Conservation (phyloP, 139 green algal genomes). For the Eudorina sp. region DNA sequence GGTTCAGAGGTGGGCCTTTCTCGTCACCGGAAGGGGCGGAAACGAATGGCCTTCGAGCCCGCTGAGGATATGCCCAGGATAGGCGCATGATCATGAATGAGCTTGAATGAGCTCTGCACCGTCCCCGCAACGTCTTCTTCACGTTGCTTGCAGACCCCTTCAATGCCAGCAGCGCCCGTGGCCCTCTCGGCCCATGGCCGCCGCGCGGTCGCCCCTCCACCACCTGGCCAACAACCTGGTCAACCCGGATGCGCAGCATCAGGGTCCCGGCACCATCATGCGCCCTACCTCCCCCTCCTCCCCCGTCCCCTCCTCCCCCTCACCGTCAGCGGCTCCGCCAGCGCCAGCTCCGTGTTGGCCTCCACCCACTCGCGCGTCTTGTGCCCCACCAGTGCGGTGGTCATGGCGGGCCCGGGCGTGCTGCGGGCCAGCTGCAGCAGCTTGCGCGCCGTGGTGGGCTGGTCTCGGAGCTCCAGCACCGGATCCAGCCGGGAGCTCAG, state of each 20-base stretch:
- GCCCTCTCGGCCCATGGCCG: neutral
- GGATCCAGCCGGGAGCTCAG: slow-evolving; percentile 30
- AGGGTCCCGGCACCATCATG: neutral
- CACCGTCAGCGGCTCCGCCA: neutral
- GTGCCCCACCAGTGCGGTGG: slow-evolving; percentile 57
- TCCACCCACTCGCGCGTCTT: slow-evolving; percentile 65
- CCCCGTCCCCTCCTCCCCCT: neutral
- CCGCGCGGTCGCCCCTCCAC: neutral
- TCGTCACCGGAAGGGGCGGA: neutral
- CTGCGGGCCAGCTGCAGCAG: slow-evolving; percentile 70
- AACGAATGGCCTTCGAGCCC: neutral
- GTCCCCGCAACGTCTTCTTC: too few relatives aligned
- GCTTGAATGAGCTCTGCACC: too few relatives aligned
- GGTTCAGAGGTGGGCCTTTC: too few relatives aligned
- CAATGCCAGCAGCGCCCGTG: neutral
- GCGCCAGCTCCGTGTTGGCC: slow-evolving; percentile 51
- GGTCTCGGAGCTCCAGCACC: slow-evolving; percentile 42
- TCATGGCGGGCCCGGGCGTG: slow-evolving; percentile 27
- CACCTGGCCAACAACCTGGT: neutral
- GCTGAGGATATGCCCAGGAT: too few relatives aligned
- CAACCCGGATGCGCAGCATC: neutral
- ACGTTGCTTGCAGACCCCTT: too few relatives aligned
- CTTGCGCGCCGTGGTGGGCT: slow-evolving; percentile 48
- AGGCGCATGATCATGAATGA: too few relatives aligned
- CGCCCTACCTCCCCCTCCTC: neutral